Percentiles rank a stretch among this genome's conserved stretches.
Conservation (phyloP, 1,284 basidiomycete species). For the Boletus semigastroideus region DNA sequence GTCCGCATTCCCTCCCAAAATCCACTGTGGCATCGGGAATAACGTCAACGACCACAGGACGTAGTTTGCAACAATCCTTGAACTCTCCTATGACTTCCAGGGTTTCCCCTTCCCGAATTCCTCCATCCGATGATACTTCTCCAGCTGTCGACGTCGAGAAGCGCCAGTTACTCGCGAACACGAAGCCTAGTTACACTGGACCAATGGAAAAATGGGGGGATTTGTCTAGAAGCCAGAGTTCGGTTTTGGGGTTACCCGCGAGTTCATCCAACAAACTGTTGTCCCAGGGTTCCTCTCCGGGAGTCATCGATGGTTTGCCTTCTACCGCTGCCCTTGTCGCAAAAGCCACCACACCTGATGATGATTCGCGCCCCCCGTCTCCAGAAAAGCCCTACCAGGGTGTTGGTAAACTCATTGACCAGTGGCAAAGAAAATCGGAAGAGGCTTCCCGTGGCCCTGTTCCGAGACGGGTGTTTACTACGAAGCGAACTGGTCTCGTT, state of each 20-base stretch:
- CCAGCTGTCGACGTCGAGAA: conserved; percentile 21
- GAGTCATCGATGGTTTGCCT: conserved; percentile 29
- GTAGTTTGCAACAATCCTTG: conserved; percentile 19
- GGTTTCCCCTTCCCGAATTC: conserved; percentile 23
- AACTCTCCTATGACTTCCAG: conserved; percentile 29
- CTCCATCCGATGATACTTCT: conserved; percentile 10
- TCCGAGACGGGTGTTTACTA: conserved; percentile 38
- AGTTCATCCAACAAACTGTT: conserved; percentile 23
- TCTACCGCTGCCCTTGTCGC: conserved; percentile 2
- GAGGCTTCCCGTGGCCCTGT: conserved; percentile 37
- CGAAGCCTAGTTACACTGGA: conserved; percentile 14
- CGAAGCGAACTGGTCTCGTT: conserved; percentile 45
- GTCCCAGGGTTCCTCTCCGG: conserved; percentile 12
- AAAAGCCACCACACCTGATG: conserved; percentile 34
- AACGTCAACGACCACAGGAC: conserved; percentile 21
- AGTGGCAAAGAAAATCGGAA: conserved; percentile 82
- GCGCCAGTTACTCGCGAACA: conserved; percentile 13
- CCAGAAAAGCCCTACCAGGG: conserved; percentile 77
- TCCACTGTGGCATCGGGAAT: conserved; percentile 23
- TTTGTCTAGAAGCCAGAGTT: conserved; percentile 12
- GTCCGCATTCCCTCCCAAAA: conserved; percentile 37
- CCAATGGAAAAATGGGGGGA: conserved; percentile 21
- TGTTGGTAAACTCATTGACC: conserved; percentile 77
- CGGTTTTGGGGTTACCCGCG: conserved; percentile 24
- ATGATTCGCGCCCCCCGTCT: conserved; percentile 49